A percentile compares a stretch with the other conserved stretches of the same genome.
phyloP scores from a whole-genome alignment of 1,139 yeast genomes.

The Magnusiomyces fungicola region DNA sequence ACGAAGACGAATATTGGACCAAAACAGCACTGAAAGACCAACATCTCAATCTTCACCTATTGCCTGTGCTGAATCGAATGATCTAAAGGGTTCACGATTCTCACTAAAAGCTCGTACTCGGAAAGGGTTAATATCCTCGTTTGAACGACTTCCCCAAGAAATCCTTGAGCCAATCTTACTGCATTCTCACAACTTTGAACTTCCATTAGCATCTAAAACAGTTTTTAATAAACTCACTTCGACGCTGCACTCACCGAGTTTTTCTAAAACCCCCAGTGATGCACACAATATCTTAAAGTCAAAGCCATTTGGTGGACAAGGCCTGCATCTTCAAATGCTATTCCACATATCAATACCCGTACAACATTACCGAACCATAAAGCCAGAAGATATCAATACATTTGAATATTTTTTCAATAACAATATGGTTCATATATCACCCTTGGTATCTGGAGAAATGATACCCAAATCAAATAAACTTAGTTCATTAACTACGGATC shows the following conservation, averaged over 20 bases:
- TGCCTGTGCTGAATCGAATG: too few species aligned
- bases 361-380: background rate
- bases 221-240: slow-evolving; percentile 1
- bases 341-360: background rate
- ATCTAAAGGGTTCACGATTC: too few species aligned
- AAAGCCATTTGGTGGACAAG: background rate
- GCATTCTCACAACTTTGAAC: slow-evolving; percentile 3
- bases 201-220: slow-evolving; percentile 1
- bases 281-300: background rate
- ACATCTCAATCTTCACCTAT: too few species aligned
- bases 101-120: too few species aligned
- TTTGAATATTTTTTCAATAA: background rate
- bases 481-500: background rate
- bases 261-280: background rate
- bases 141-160: slow-evolving; percentile 3
- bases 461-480: background rate
- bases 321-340: background rate
- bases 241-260: background rate
- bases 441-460: too few species aligned
- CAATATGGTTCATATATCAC: background rate
- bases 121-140: background rate
- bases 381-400: background rate
- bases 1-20: too few species aligned
- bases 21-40: too few species aligned
- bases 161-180: slow-evolving; percentile 2